These are phyloP conservation scores for Gaertneriomyces semiglobifer DNA, from an alignment of 192 early-diverging fungal species.

Conservation along the genomic window DNA sequence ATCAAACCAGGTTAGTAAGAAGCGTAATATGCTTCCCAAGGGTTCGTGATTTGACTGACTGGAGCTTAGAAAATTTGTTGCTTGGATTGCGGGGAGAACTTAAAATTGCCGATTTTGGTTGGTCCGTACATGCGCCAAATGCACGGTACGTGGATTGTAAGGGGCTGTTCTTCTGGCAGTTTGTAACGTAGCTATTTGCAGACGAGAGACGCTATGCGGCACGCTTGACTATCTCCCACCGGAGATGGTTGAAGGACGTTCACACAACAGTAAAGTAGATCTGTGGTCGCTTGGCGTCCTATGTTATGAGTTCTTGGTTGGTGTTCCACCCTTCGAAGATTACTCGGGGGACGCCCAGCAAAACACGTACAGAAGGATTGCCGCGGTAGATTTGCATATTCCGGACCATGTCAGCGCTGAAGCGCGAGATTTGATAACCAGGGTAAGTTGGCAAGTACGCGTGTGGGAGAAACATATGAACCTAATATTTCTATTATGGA, in stretches of 20 bases:
- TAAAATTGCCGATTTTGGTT: conserved; percentile 97
- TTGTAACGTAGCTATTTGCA: conserved; percentile 17
- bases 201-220: conserved; percentile 86
- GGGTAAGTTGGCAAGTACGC: conserved; percentile 44
- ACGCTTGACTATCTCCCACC: conserved; percentile 95
- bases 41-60: background rate
- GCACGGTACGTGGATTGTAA: conserved; percentile 34
- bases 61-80: conserved; percentile 77
- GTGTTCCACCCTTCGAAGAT: conserved; percentile 88
- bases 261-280: conserved; percentile 79
- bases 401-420: conserved; percentile 73
- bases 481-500: background rate
- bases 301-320: conserved; percentile 90
- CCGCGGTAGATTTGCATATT: conserved; percentile 76
- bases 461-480: background rate
- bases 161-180: conserved; percentile 2
- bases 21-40: background rate
- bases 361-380: conserved; percentile 78
- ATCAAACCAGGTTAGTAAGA: conserved; percentile 73
- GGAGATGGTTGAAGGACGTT: conserved; percentile 88
- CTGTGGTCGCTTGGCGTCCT: conserved; percentile 92
- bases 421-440: conserved; percentile 80
- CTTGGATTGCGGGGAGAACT: conserved; percentile 82
- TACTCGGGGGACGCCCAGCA: conserved; percentile 12
- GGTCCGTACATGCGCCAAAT: conserved; percentile 85